A percentile compares a stretch with the other conserved stretches of the same genome.
Conservation (phyloP, 768 basidiomycete species). For the Suillus occidentalis region DNA sequence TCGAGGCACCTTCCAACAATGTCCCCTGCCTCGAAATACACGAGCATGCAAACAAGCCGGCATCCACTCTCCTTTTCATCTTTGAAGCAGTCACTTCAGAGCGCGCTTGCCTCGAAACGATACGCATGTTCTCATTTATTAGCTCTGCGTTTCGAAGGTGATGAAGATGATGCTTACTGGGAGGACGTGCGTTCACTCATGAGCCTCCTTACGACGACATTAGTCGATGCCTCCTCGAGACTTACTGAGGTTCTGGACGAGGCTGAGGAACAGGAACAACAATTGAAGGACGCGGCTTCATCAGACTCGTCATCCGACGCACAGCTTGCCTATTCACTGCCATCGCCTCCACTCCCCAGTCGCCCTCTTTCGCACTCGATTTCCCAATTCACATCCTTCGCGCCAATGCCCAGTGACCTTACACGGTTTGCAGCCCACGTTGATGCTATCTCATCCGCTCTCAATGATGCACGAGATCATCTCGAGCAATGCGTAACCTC, state of each 20-base stretch:
- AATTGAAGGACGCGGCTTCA: slow-evolving; percentile 51
- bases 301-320: slow-evolving; percentile 15
- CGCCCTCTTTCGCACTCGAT: slow-evolving; percentile 17
- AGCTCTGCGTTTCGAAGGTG: slow-evolving; percentile 73
- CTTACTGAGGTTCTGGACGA: slow-evolving; percentile 65
- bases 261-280: slow-evolving; percentile 44
- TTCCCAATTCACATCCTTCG: slow-evolving; percentile 48
- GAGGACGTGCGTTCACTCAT: slow-evolving; percentile 80
- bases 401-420: slow-evolving; percentile 70
- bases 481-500: slow-evolving; percentile 61
- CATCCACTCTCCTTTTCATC: slow-evolving; percentile 70
- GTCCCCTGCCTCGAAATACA: slow-evolving; percentile 60
- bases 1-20: slow-evolving; percentile 30
- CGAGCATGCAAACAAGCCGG: slow-evolving; percentile 54
- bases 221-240: slow-evolving; percentile 63
- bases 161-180: slow-evolving; percentile 79
- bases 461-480: slow-evolving; percentile 71
- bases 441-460: slow-evolving; percentile 62
- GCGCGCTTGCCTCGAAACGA: slow-evolving; percentile 69
- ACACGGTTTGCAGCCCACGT: slow-evolving; percentile 73
- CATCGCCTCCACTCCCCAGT: slow-evolving; percentile 18
- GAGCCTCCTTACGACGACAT: slow-evolving; percentile 62
- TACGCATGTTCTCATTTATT: slow-evolving; percentile 80
- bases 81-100: slow-evolving; percentile 58
- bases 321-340: slow-evolving; percentile 18